phyloP scores from a whole-genome alignment of 2,329 filamentous ascomycete species.

The Xylaria polymorpha region DNA sequence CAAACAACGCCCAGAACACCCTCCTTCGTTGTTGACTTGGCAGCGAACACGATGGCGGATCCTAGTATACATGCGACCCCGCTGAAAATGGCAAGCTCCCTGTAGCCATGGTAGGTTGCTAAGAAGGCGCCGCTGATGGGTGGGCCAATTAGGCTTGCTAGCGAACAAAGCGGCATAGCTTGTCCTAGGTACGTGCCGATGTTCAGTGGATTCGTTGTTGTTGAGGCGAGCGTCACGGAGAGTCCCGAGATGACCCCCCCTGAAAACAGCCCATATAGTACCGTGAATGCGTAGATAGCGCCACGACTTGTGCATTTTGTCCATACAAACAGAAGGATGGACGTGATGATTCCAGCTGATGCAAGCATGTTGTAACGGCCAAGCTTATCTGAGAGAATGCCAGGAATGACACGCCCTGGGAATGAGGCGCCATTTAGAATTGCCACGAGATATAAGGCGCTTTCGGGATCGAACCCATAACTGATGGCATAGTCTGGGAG shows the following conservation, averaged over 20 bases:
- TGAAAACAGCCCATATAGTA: slow-evolving; percentile 24
- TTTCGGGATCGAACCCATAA: background rate
- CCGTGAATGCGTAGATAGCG: slow-evolving; percentile 14
- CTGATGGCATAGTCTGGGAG: slow-evolving; percentile 14
- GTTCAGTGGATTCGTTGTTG: slow-evolving; percentile 1
- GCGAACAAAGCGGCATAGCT: background rate
- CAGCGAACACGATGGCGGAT: background rate
- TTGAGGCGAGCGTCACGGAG: slow-evolving; percentile 1
- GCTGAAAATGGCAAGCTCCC: slow-evolving; percentile 3
- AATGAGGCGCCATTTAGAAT: slow-evolving; percentile 11
- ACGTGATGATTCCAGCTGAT: background rate
- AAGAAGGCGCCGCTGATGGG: slow-evolving; percentile 13
- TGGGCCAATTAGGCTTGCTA: slow-evolving; percentile 8
- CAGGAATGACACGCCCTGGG: slow-evolving; percentile 8
- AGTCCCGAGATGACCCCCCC: slow-evolving; percentile 5
- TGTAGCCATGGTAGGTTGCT: background rate
- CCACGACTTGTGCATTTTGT: background rate
- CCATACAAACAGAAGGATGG: slow-evolving; percentile 15
- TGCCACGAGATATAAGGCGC: slow-evolving; percentile 6
- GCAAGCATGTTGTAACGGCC: slow-evolving; percentile 12
- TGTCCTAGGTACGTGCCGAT: slow-evolving; percentile 19
- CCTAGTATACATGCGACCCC: background rate
- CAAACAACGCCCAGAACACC: background rate
- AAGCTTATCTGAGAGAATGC: background rate
- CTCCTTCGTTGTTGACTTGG: slow-evolving; percentile 7